A percentile compares a stretch with the other conserved stretches of the same genome.
phyloP scores from a whole-genome alignment of 192 early-diverging fungal species.

The Entomortierella parvispora region DNA sequence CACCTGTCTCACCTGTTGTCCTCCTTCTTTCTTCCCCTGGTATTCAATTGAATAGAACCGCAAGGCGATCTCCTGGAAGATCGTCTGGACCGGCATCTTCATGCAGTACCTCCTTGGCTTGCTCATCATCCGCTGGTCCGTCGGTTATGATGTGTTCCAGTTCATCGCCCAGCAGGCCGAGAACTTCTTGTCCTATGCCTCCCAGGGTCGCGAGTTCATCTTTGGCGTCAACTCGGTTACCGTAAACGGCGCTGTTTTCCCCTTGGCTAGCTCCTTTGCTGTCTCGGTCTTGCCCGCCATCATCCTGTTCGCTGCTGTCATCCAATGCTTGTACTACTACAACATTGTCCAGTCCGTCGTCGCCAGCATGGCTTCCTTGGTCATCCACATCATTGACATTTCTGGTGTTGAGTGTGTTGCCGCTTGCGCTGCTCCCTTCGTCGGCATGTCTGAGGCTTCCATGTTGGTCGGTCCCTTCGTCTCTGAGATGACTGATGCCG shows the following conservation, averaged over 20 bases:
- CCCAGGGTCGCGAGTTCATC: slow-evolving; percentile 76
- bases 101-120: slow-evolving; percentile 85
- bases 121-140: slow-evolving; percentile 76
- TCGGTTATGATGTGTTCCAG: slow-evolving; percentile 78
- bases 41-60: slow-evolving; percentile 48
- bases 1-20: neutral
- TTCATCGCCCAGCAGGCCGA: slow-evolving; percentile 67
- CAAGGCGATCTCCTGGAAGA: slow-evolving; percentile 76
- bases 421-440: slow-evolving; percentile 86
- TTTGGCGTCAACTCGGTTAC: slow-evolving; percentile 62
- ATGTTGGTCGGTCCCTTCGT: slow-evolving; percentile 85
- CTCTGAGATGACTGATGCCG: slow-evolving; percentile 84
- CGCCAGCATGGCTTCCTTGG: slow-evolving; percentile 67
- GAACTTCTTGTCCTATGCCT: slow-evolving; percentile 72
- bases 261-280: slow-evolving; percentile 61
- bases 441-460: slow-evolving; percentile 85
- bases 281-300: slow-evolving; percentile 83
- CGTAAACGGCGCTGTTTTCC: slow-evolving; percentile 17
- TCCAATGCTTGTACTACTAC: slow-evolving; percentile 86
- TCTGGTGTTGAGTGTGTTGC: slow-evolving; percentile 89
- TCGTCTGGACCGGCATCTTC: slow-evolving; percentile 75
- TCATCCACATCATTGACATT: slow-evolving; percentile 75
- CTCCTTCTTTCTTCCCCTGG: neutral
- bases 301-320: slow-evolving; percentile 88
- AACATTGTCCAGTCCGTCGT: slow-evolving; percentile 89